Evolutionary conservation across 768 basidiomycete genomes (phyloP).

Genomic region (Lentinula edodes): DNA sequence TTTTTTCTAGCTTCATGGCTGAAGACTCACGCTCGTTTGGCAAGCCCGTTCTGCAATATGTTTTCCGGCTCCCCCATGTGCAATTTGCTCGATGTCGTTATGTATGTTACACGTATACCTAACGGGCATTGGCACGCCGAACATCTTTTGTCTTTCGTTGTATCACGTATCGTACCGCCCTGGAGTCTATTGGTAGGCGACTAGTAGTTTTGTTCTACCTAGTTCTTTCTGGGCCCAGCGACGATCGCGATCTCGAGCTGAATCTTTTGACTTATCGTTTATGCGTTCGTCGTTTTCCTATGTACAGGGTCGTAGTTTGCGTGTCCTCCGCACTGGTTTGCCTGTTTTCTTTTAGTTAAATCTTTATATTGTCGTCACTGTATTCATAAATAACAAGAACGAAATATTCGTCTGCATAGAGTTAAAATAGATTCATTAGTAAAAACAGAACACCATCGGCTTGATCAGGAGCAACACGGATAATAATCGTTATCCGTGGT

Average conservation of each 20-base stretch:
- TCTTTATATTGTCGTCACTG: neutral
- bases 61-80: conserved; percentile 27
- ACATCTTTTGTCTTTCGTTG: conserved; percentile 53
- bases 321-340: neutral
- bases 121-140: conserved; percentile 31
- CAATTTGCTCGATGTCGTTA: conserved; percentile 16
- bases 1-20: neutral
- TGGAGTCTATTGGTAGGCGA: conserved; percentile 19
- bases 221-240: conserved; percentile 44
- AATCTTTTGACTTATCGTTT: conserved; percentile 10
- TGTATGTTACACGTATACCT: neutral
- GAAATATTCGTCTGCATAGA: too few relatives aligned
- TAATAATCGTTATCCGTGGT: too few relatives aligned
- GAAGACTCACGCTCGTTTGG: neutral
- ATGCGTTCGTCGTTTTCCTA: neutral
- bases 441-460: too few relatives aligned
- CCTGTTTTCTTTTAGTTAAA: neutral
- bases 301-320: neutral
- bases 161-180: conserved; percentile 65
- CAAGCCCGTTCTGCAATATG: conserved; percentile 8
- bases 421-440: too few relatives aligned
- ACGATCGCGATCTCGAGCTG: conserved; percentile 62
- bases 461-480: too few relatives aligned
- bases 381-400: neutral
- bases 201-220: neutral